Evolutionary conservation across 2,329 filamentous ascomycete genomes (phyloP).

Genomic region (Chalaropsis thielavioides): DNA sequence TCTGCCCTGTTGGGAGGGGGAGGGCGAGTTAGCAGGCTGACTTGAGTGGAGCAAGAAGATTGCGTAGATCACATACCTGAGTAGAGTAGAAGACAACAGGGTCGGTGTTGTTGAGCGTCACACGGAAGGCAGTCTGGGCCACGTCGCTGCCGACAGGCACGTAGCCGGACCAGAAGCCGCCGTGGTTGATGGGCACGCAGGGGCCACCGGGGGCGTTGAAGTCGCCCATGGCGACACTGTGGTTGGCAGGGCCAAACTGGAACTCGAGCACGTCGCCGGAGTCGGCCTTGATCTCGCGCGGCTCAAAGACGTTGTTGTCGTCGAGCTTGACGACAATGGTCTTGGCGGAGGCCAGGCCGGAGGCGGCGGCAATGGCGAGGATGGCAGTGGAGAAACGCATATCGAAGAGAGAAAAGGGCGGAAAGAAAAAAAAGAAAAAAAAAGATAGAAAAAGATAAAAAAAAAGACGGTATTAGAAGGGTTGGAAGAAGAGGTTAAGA

Average conservation of each 20-base stretch:
- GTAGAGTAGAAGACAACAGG: conserved; percentile 25
- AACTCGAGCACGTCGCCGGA: conserved; percentile 38
- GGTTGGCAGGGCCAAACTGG: conserved; percentile 38
- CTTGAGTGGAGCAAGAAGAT: neutral
- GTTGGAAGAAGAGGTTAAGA: neutral
- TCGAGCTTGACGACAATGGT: conserved; percentile 30
- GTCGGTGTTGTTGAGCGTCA: conserved; percentile 23
- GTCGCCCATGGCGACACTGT: conserved; percentile 33
- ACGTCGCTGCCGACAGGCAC: conserved; percentile 9
- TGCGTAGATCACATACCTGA: neutral
- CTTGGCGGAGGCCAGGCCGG: conserved; percentile 19
- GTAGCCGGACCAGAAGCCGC: conserved; percentile 35
- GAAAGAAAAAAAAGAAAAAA: neutral
- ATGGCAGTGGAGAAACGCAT: conserved; percentile 9
- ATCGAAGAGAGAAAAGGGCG: neutral
- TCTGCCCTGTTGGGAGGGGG: conserved; percentile 5
- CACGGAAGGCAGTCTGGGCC: conserved; percentile 21
- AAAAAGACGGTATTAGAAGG: neutral
- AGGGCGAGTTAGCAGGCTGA: neutral
- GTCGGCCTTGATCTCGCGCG: conserved; percentile 30
- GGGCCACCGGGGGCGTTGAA: conserved; percentile 26
- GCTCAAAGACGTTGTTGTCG: conserved; percentile 29
- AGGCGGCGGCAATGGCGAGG: conserved; percentile 8
- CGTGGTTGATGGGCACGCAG: conserved; percentile 28
- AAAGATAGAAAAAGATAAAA: neutral